Percentiles rank a stretch among this genome's conserved stretches.
Conservation (phyloP, 2,329 filamentous ascomycete genomes). For the Septoria linicola region DNA sequence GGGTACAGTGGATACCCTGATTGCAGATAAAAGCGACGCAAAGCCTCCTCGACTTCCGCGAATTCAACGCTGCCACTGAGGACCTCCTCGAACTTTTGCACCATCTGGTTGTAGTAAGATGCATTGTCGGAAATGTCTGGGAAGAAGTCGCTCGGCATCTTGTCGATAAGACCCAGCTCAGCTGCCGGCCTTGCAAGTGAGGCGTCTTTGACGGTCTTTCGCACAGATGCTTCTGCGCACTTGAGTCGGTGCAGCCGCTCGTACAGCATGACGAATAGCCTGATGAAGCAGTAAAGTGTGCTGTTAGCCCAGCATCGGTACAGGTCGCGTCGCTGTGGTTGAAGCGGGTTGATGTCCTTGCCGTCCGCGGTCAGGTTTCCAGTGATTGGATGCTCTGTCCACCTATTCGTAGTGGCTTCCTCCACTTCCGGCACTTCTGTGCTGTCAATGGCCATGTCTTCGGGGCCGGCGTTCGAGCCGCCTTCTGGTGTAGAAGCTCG, state of each 20-base stretch:
- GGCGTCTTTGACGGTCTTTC: slow-evolving; percentile 70
- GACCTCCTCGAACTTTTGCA: slow-evolving; percentile 82
- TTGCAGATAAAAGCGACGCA: slow-evolving; percentile 87
- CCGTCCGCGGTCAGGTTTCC: slow-evolving; percentile 57
- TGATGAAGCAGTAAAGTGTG: slow-evolving; percentile 91
- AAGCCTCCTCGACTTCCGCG: slow-evolving; percentile 79
- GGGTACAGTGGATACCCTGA: slow-evolving; percentile 93
- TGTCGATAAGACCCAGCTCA: slow-evolving; percentile 79
- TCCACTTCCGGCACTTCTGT: slow-evolving; percentile 37
- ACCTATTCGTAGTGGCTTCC: slow-evolving; percentile 66
- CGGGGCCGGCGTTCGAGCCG: slow-evolving; percentile 73
- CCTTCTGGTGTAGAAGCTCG: slow-evolving; percentile 87
- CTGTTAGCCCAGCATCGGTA: slow-evolving; percentile 92
- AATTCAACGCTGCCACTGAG: slow-evolving; percentile 80
- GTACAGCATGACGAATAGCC: slow-evolving; percentile 88
- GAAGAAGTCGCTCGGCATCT: slow-evolving; percentile 73
- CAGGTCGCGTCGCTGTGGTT: slow-evolving; percentile 74
- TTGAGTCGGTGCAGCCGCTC: slow-evolving; percentile 81
- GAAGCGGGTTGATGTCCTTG: slow-evolving; percentile 69
- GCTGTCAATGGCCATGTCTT: slow-evolving; percentile 61
- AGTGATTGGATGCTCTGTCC: slow-evolving; percentile 58
- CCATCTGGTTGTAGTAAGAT: slow-evolving; percentile 80
- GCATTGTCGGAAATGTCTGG: slow-evolving; percentile 60
- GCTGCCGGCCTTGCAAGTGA: slow-evolving; percentile 76
- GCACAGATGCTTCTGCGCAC: slow-evolving; percentile 69